Base-by-base conservation (phyloP, 352 stramenopile species). In the Pythium sukuiense region DNA sequence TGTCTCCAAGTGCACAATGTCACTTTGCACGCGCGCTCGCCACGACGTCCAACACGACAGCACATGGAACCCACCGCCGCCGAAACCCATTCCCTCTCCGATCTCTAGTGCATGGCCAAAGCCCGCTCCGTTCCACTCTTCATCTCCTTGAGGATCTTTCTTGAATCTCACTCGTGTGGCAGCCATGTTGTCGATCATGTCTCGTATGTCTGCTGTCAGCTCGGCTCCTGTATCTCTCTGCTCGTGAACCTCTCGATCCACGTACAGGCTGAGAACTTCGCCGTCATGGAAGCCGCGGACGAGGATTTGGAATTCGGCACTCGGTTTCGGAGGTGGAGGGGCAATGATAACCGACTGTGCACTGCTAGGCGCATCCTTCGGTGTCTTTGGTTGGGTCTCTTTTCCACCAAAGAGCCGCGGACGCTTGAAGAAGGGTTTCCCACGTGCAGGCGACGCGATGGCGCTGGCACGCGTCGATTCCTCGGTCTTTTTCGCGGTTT, bases 41-140 rank as follows among this genome's bases (percentile, higher is more conserved):
- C 73, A 67, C 16, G 49, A 26, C 18, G 72, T 55, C 26, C 83
- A 71, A 6, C 69, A 49, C 1, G 70, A 64, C 1, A 85, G 24
- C 5, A 89, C 50, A 12, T 83, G 70, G 59, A 87, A 88, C 1
- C 83, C 83, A 2, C 80, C 76, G 12, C 83, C 77, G 3, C 73
- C 71, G 56, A 41, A 55, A 1, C 30, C 29, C 16, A 65, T 64
- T 8, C 61, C 65, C 30, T 76, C 68, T 1, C 63, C 65, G 7
- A 74, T 67, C 52, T 65, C 62, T 0, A 60, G 41, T 8, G 64
- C 67, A 0, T 60, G 53, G n/a, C 77, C 77, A 52, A 88, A 80
- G 4, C 71, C 59, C 0, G 63, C 69, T 7, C 61, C 65, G 49
- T 85, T 75, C 58, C 79, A 78, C 37, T 87, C 77, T 60, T 88